phyloP scores from a whole-genome alignment of 1,139 yeast species.

The Blastobotrys raffinosifermentans region DNA sequence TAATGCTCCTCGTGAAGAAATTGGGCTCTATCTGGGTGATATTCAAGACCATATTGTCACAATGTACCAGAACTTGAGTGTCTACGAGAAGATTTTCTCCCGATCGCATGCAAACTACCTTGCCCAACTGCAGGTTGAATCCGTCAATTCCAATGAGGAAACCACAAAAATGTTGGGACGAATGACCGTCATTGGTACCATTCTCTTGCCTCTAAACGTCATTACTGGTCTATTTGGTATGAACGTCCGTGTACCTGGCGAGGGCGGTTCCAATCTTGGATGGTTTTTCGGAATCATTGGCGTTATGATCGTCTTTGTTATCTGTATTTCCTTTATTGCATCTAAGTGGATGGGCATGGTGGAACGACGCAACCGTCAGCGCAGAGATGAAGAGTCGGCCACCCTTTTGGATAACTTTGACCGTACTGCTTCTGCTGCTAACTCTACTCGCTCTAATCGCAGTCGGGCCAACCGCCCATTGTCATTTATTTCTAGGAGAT shows the following conservation, averaged over 20 bases:
- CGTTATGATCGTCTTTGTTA: slow-evolving; percentile 21
- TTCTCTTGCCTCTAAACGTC: slow-evolving; percentile 88
- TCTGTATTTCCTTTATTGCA: slow-evolving; percentile 20
- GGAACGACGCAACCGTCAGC: background rate
- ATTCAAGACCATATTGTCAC: slow-evolving; percentile 88
- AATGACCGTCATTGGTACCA: slow-evolving; percentile 89
- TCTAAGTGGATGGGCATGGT: slow-evolving; percentile 17
- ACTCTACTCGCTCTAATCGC: background rate
- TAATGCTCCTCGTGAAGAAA: slow-evolving; percentile 38
- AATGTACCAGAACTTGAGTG: slow-evolving; percentile 91
- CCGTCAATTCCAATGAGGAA: slow-evolving; percentile 96
- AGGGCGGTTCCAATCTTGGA: slow-evolving; percentile 36
- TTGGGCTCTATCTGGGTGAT: slow-evolving; percentile 78
- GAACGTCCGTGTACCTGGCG: slow-evolving; percentile 83
- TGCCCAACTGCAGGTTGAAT: slow-evolving; percentile 94
- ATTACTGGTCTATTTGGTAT: slow-evolving; percentile 98
- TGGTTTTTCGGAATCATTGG: slow-evolving; percentile 71
- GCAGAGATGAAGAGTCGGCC: background rate
- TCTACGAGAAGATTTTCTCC: slow-evolving; percentile 87
- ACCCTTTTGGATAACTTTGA: background rate
- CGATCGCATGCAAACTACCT: slow-evolving; percentile 90
- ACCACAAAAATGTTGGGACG: slow-evolving; percentile 94
- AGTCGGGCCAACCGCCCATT: background rate
- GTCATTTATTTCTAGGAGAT: too few species aligned
- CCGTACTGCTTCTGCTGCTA: background rate